Conservation (phyloP, 192 early-diverging fungal species). For the Podila epicladia region DNA sequence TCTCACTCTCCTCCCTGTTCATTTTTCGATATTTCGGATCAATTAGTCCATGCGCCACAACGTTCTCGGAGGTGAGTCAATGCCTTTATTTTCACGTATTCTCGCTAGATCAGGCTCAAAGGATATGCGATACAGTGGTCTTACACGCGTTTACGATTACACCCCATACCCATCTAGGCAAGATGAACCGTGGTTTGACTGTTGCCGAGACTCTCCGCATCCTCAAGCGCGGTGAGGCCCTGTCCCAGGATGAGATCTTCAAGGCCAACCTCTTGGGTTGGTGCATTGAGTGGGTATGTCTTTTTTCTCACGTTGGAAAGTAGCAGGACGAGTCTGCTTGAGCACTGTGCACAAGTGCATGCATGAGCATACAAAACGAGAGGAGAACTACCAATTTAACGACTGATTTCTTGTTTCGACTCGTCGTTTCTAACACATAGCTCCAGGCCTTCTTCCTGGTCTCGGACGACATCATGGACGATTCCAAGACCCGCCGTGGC, state of each 20-base stretch:
- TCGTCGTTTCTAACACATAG: constrained; percentile 52
- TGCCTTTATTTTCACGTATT: background rate
- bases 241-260: constrained; percentile 84
- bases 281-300: constrained; percentile 89
- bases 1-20: background rate
- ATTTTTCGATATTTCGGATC: background rate
- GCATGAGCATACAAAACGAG: too few relatives aligned
- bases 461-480: constrained; percentile 99
- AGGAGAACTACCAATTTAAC: background rate
- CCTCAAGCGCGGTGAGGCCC: constrained; percentile 70
- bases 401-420: background rate
- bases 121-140: background rate
- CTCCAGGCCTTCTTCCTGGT: constrained; percentile 99
- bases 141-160: background rate
- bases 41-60: constrained; percentile 60
- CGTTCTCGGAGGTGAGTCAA: constrained; percentile 59
- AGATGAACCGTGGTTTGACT: constrained; percentile 98
- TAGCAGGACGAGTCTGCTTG: background rate
- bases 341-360: background rate
- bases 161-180: constrained; percentile 63
- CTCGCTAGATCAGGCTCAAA: background rate
- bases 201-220: constrained; percentile 91
- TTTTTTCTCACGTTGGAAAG: background rate
- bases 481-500: constrained; percentile 93
- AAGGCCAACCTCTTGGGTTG: constrained; percentile 94